Evolutionary conservation across 768 basidiomycete species (phyloP).

Genomic region (Sporobolomyces pararoseus): DNA sequence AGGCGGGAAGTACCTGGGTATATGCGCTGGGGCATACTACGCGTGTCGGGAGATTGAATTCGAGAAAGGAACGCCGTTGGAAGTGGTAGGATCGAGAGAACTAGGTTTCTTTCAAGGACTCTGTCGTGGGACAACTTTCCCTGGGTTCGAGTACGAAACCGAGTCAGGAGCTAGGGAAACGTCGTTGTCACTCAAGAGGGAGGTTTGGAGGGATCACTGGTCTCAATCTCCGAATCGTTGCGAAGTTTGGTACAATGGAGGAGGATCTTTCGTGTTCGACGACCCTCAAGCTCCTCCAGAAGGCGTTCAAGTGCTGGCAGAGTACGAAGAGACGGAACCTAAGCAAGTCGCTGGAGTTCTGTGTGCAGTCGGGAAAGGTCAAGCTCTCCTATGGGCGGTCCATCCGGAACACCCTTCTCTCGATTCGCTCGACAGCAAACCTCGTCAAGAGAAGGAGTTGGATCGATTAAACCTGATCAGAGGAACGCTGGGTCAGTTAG

Average conservation of each 20-base stretch:
- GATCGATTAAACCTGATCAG: conserved; percentile 49
- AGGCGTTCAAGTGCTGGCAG: conserved; percentile 50
- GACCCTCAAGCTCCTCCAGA: neutral
- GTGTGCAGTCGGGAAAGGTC: conserved; percentile 54
- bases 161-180: conserved; percentile 53
- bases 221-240: conserved; percentile 31
- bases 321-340: conserved; percentile 47
- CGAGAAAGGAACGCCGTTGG: conserved; percentile 50
- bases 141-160: conserved; percentile 53
- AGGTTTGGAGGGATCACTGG: conserved; percentile 42
- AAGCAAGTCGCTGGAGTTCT: conserved; percentile 51
- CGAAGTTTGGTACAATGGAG: conserved; percentile 55
- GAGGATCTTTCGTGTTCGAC: conserved; percentile 51
- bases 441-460: conserved; percentile 44
- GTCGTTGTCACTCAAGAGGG: conserved; percentile 45
- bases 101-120: conserved; percentile 53
- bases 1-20: conserved; percentile 69
- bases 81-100: conserved; percentile 52
- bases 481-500: conserved; percentile 50
- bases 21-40: conserved; percentile 63
- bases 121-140: conserved; percentile 52
- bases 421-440: conserved; percentile 36
- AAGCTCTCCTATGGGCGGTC: conserved; percentile 58
- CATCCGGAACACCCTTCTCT: conserved; percentile 59
- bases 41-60: conserved; percentile 52